Evolutionary conservation across 306 rosid genomes (phyloP).

Genomic region (Cucumis cinereus): DNA sequence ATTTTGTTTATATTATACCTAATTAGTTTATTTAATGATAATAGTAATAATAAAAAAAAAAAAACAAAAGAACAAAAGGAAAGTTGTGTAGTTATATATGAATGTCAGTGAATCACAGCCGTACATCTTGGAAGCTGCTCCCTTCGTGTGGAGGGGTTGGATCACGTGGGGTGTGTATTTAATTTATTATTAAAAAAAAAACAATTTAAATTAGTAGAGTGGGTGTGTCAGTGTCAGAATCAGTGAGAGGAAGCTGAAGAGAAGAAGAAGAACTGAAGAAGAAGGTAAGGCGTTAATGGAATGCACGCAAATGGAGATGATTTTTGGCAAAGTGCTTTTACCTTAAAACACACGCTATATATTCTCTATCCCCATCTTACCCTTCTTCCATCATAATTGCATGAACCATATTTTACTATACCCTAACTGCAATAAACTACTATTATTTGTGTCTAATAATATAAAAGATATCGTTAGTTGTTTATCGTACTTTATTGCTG

Average conservation of each 20-base stretch:
- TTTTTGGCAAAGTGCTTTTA: background rate
- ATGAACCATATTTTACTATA: no score
- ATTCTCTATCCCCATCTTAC: no score
- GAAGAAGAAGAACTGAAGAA: background rate
- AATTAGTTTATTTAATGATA: no score
- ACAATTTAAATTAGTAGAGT: no score
- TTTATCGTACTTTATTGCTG: no score
- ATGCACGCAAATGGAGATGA: conserved; percentile 2
- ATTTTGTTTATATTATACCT: no score
- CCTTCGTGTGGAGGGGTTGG: background rate
- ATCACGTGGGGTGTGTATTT: background rate
- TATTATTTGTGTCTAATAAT: no score
- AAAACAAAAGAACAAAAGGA: background rate
- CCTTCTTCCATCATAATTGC: no score
- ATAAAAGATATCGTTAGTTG: no score
- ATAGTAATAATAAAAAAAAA: no score
- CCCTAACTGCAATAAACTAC: no score
- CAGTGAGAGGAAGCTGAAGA: background rate
- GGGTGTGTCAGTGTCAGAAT: background rate
- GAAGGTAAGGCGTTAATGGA: background rate
- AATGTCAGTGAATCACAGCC: conserved; percentile 4
- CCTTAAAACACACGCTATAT: background rate
- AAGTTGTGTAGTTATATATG: background rate
- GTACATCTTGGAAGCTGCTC: background rate
- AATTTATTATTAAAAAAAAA: no score